A percentile compares a stretch with the other conserved stretches of the same genome.
Evolutionary conservation across 805 yeast genomes (phyloP).

Genomic region (Cephaloascus fragrans): DNA sequence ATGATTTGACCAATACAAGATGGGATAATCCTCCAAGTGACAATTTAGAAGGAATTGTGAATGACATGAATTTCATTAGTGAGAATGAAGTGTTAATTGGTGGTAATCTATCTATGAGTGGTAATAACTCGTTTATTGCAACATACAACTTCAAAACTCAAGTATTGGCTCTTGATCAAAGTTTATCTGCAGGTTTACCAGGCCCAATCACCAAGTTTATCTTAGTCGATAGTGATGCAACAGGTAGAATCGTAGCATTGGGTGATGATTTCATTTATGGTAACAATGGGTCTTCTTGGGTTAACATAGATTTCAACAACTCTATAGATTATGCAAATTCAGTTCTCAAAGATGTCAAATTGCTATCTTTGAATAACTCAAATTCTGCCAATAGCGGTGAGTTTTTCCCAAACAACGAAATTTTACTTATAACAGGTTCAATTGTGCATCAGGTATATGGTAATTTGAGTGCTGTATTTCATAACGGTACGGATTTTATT

Average conservation of each 20-base stretch:
- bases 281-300: constrained; percentile 42
- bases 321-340: constrained; percentile 19
- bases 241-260: constrained; percentile 26
- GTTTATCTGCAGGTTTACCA: constrained; percentile 14
- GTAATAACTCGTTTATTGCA: constrained; percentile 30
- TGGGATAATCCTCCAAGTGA: constrained; percentile 40
- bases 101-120: constrained; percentile 42
- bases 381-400: constrained; percentile 19
- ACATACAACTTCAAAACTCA: constrained; percentile 42
- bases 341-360: constrained; percentile 31
- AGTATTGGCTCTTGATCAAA: constrained; percentile 11
- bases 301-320: constrained; percentile 21
- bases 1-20: constrained; percentile 39
- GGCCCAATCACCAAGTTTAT: constrained; percentile 30
- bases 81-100: constrained; percentile 27
- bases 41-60: constrained; percentile 39
- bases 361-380: constrained; percentile 23
- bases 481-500: constrained; percentile 56
- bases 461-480: constrained; percentile 48
- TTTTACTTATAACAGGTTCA: constrained; percentile 50
- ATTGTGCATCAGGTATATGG: constrained; percentile 44
- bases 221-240: constrained; percentile 33
- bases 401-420: constrained; percentile 31
- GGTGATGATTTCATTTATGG: constrained; percentile 26
- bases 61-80: constrained; percentile 38